phyloP scores from a whole-genome alignment of 2,329 filamentous ascomycete species.

The Trichoderma arundinaceum region DNA sequence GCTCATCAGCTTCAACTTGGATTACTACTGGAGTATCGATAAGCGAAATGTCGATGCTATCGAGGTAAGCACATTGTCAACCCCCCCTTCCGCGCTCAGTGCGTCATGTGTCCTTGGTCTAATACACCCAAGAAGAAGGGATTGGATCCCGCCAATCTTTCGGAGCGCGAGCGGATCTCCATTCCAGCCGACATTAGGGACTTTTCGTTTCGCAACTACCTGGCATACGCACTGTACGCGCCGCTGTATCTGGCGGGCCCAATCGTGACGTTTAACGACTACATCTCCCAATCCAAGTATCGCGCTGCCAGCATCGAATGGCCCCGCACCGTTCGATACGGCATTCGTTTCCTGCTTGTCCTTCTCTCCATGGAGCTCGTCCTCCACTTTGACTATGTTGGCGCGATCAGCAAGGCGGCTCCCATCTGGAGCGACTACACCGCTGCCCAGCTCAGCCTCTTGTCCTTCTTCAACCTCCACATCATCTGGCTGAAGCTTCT shows the following conservation, averaged over 20 bases:
- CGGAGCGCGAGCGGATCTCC: conserved; percentile 83
- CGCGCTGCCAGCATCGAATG: conserved; percentile 71
- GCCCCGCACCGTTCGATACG: conserved; percentile 78
- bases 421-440: conserved; percentile 85
- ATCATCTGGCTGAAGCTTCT: conserved; percentile 98
- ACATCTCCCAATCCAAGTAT: conserved; percentile 83
- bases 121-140: conserved; percentile 93
- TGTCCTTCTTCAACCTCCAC: conserved; percentile 95
- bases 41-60: conserved; percentile 67
- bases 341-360: conserved; percentile 77
- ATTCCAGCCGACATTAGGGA: conserved; percentile 74
- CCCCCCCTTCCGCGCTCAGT: neutral
- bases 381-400: conserved; percentile 90
- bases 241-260: conserved; percentile 92
- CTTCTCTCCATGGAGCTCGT: conserved; percentile 90
- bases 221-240: conserved; percentile 89
- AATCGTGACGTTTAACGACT: conserved; percentile 98
- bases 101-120: conserved; percentile 49
- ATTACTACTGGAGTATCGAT: conserved; percentile 91
- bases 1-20: conserved; percentile 94
- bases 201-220: conserved; percentile 83
- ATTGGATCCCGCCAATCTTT: conserved; percentile 83
- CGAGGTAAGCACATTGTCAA: conserved; percentile 68
- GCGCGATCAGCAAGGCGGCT: conserved; percentile 83
- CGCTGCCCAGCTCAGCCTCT: conserved; percentile 82